Evolutionary conservation across 768 basidiomycete species (phyloP).

Genomic region (Russula brevipes): DNA sequence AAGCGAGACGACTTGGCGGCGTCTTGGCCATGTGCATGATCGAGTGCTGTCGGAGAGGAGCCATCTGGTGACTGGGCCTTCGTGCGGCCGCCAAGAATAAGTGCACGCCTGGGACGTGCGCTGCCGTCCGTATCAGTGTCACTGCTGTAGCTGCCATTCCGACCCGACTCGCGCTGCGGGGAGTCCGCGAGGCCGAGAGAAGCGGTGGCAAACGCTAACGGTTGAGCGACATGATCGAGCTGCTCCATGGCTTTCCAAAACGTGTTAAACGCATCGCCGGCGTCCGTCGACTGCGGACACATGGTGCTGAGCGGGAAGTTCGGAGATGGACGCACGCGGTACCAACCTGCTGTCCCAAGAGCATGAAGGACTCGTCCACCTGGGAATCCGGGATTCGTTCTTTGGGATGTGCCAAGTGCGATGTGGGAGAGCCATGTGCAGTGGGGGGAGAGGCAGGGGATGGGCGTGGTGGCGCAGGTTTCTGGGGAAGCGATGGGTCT

Average conservation of each 20-base stretch:
- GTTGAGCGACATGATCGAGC: constrained; percentile 79
- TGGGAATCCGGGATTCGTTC: constrained; percentile 45
- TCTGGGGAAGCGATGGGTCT: constrained; percentile 71
- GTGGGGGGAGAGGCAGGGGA: constrained; percentile 26
- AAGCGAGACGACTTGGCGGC: constrained; percentile 16
- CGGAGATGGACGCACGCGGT: constrained; percentile 2
- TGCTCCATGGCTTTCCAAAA: constrained; percentile 88
- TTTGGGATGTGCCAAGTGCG: constrained; percentile 42
- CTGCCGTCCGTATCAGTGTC: constrained; percentile 63
- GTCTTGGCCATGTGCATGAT: constrained; percentile 24
- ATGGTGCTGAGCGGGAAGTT: constrained; percentile 6
- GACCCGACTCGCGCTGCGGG: constrained; percentile 30
- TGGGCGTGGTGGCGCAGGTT: constrained; percentile 34
- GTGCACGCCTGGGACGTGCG: constrained; percentile 46
- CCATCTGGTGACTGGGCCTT: constrained; percentile 31
- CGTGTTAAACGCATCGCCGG: constrained; percentile 81
- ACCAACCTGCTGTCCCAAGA: constrained; percentile 72
- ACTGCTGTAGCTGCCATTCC: constrained; percentile 54
- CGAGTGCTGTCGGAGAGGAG: constrained; percentile 25
- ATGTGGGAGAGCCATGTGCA: constrained; percentile 35
- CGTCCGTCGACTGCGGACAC: constrained; percentile 41
- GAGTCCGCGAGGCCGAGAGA: constrained; percentile 52
- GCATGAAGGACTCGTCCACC: constrained; percentile 87
- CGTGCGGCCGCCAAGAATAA: constrained; percentile 33
- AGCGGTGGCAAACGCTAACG: constrained; percentile 76